A percentile compares a stretch with the other conserved stretches of the same genome.
Evolutionary conservation across 1,284 basidiomycete genomes (phyloP).

Genomic region (Apiotrichum gracile): DNA sequence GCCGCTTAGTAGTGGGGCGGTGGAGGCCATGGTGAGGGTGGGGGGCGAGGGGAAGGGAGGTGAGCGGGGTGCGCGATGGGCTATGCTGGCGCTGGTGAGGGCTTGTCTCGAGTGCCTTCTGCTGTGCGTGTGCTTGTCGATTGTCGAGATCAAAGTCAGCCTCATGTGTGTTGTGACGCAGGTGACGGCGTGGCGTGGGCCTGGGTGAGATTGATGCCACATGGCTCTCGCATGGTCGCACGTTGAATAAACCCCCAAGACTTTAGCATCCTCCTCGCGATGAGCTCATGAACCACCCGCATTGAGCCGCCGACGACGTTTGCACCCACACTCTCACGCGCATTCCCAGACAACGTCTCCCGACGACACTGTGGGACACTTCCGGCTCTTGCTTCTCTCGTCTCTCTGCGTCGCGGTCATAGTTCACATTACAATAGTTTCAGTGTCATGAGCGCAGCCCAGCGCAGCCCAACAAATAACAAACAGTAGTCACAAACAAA

Average conservation of each 20-base stretch:
- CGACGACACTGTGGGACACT: too few relatives aligned
- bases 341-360: too few relatives aligned
- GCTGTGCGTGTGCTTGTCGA: too few relatives aligned
- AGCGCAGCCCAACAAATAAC: background rate
- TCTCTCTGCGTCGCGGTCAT: background rate
- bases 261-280: background rate
- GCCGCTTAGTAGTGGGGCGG: constrained; percentile 41
- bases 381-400: background rate
- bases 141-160: background rate
- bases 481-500: background rate
- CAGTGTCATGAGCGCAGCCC: background rate
- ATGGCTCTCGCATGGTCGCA: background rate
- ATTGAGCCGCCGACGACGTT: too few relatives aligned
- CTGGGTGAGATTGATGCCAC: too few relatives aligned
- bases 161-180: background rate
- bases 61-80: too few relatives aligned
- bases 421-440: background rate
- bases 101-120: too few relatives aligned
- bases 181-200: background rate
- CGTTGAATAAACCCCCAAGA: background rate
- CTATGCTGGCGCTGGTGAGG: too few relatives aligned
- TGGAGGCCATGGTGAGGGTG: constrained; percentile 22
- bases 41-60: background rate
- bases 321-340: too few relatives aligned
- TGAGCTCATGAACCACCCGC: too few relatives aligned